phyloP scores from a whole-genome alignment of 257 asterid species.

The Osmanthus fragrans region DNA sequence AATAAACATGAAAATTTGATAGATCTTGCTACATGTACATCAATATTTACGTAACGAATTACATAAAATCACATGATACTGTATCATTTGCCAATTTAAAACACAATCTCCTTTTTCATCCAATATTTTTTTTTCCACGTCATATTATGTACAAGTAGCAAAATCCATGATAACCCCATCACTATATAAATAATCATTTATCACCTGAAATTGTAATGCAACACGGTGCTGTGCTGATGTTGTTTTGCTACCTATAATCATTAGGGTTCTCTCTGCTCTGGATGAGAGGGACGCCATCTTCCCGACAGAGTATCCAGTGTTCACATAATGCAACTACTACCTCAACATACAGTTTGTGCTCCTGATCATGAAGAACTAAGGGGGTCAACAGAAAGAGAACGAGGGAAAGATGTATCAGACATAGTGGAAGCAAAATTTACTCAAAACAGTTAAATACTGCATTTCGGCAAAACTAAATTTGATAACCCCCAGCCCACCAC shows the following conservation, averaged over 20 bases:
- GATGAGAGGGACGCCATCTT: conserved; percentile 78
- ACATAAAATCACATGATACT: no score
- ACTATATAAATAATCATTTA: no score
- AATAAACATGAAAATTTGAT: background rate
- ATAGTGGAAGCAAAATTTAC: background rate
- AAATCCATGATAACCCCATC: no score
- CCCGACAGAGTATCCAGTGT: conserved; percentile 64
- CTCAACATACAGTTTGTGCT: conserved; percentile 64
- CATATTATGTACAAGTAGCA: no score
- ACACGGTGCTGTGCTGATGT: background rate
- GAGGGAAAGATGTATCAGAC: background rate
- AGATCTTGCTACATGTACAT: no score
- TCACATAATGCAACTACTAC: conserved; percentile 68
- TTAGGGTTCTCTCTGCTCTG: conserved; percentile 53
- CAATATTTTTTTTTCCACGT: no score
- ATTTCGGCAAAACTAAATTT: background rate
- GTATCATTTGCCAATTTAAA: no score
- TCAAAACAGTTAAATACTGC: no score
- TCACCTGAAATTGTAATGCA: background rate
- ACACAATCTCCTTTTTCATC: no score
- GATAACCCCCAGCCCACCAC: background rate
- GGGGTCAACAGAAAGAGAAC: background rate
- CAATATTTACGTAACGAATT: no score
- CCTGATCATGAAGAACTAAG: conserved; percentile 34
- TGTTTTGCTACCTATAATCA: conserved; percentile 15